These are phyloP conservation scores for Penicillium rolfsii DNA, from an alignment of 2,329 filamentous ascomycete species.

Conservation along the genomic window DNA sequence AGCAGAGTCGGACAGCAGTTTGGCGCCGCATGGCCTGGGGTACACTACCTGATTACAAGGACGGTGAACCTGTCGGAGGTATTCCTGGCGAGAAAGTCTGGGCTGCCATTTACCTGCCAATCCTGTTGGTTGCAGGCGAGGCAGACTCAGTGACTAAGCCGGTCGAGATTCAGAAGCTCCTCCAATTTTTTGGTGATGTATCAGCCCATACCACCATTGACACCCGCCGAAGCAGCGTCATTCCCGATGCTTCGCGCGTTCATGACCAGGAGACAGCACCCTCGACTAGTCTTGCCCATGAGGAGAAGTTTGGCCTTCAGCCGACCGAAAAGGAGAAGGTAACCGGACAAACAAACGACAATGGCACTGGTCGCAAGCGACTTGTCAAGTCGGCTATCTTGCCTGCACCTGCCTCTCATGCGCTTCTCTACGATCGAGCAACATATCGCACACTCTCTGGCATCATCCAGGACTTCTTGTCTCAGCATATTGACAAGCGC, in stretches of 20 bases:
- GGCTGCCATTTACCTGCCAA: constrained; percentile 70
- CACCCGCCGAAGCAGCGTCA: constrained; percentile 28
- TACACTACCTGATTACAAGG: constrained; percentile 62
- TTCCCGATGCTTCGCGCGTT: constrained; percentile 39
- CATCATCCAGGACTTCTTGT: constrained; percentile 80
- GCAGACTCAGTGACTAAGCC: constrained; percentile 76
- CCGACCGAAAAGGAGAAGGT: constrained; percentile 28
- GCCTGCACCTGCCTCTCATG: constrained; percentile 78
- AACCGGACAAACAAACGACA: constrained; percentile 18
- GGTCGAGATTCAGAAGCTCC: constrained; percentile 70
- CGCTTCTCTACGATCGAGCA: constrained; percentile 77
- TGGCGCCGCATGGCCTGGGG: constrained; percentile 82
- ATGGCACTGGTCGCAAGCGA: constrained; percentile 45
- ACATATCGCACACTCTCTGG: constrained; percentile 77
- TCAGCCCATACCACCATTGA: constrained; percentile 32
- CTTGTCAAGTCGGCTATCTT: constrained; percentile 71
- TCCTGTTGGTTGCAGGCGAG: constrained; percentile 78
- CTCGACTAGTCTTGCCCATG: constrained; percentile 27
- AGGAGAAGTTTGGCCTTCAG: constrained; percentile 35
- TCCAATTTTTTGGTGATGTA: constrained; percentile 43
- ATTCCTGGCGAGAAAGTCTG: constrained; percentile 72
- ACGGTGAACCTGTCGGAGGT: constrained; percentile 59
- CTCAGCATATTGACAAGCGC: constrained; percentile 72
- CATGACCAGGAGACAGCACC: constrained; percentile 28
- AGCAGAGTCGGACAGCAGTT: constrained; percentile 78